Conservation (phyloP, 768 basidiomycete genomes). For the Amanita thiersii region DNA sequence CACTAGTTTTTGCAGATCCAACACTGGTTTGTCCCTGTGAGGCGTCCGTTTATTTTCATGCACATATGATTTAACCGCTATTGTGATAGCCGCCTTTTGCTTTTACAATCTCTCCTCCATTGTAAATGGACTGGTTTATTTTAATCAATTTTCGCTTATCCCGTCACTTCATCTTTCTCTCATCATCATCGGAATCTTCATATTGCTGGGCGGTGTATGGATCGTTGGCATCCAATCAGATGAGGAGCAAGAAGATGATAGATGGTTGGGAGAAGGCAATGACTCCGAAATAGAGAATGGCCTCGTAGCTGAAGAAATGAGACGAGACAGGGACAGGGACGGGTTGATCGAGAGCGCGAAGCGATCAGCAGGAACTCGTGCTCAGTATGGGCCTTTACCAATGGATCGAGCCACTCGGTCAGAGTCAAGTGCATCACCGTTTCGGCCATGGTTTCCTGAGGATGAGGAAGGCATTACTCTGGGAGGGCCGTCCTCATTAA, state of each 20-base stretch:
- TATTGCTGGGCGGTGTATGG: conserved; percentile 86
- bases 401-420: conserved; percentile 24
- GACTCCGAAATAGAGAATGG: conserved; percentile 21
- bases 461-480: too few species aligned
- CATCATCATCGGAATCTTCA: conserved; percentile 66
- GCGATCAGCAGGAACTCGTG: background rate
- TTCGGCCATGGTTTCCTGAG: too few species aligned
- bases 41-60: conserved; percentile 18
- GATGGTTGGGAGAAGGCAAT: conserved; percentile 36
- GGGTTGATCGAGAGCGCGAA: too few species aligned
- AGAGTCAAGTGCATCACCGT: conserved; percentile 1
- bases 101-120: conserved; percentile 93
- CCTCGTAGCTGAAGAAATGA: conserved; percentile 9
- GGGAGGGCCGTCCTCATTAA: too few species aligned
- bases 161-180: conserved; percentile 61
- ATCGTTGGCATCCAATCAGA: conserved; percentile 74
- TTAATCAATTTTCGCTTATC: conserved; percentile 74
- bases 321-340: too few species aligned
- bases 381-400: conserved; percentile 13
- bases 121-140: conserved; percentile 84
- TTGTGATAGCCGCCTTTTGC: conserved; percentile 72
- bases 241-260: conserved; percentile 37
- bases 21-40: conserved; percentile 79
- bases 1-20: conserved; percentile 73
- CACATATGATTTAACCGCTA: conserved; percentile 10